phyloP scores from a whole-genome alignment of 495 filamentous ascomycete genomes.

The Lophium mytilinum region DNA sequence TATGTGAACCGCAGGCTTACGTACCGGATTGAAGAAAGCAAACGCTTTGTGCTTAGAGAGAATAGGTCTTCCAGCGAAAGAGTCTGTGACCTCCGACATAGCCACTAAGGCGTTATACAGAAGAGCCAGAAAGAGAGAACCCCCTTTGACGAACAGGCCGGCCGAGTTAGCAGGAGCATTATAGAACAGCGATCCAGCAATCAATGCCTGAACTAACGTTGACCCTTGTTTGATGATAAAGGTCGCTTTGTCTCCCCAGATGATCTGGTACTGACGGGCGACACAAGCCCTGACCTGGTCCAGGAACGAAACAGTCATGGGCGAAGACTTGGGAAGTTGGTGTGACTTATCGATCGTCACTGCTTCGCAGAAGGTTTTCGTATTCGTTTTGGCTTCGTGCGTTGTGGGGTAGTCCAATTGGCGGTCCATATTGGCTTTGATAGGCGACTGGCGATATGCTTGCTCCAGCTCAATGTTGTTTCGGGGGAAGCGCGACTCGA shows the following conservation, averaged over 20 bases:
- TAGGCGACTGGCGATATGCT: constrained; percentile 46
- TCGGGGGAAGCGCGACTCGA: constrained; percentile 52
- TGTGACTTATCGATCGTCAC: constrained; percentile 47
- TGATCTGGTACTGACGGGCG: constrained; percentile 64
- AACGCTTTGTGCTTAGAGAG: constrained; percentile 59
- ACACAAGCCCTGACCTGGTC: constrained; percentile 62
- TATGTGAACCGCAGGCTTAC: no score
- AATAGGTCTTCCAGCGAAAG: constrained; percentile 41
- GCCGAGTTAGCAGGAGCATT: constrained; percentile 38
- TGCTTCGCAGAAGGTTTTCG: constrained; percentile 58
- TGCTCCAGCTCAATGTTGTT: constrained; percentile 53
- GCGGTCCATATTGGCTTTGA: constrained; percentile 48
- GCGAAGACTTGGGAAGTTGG: constrained; percentile 52
- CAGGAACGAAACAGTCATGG: constrained; percentile 59
- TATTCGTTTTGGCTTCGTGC: constrained; percentile 56
- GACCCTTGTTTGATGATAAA: constrained; percentile 52
- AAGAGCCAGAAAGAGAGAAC: constrained; percentile 22
- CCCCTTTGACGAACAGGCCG: constrained; percentile 31
- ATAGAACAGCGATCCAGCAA: constrained; percentile 42
- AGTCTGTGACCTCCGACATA: constrained; percentile 53
- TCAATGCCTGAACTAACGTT: constrained; percentile 34
- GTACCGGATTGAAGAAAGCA: constrained; percentile 60
- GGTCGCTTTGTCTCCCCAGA: constrained; percentile 58
- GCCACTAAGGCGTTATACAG: constrained; percentile 51
- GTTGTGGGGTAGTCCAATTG: constrained; percentile 53